These are phyloP conservation scores for Salvia miltiorrhiza DNA, from an alignment of 257 asterid species.

Conservation along the genomic window DNA sequence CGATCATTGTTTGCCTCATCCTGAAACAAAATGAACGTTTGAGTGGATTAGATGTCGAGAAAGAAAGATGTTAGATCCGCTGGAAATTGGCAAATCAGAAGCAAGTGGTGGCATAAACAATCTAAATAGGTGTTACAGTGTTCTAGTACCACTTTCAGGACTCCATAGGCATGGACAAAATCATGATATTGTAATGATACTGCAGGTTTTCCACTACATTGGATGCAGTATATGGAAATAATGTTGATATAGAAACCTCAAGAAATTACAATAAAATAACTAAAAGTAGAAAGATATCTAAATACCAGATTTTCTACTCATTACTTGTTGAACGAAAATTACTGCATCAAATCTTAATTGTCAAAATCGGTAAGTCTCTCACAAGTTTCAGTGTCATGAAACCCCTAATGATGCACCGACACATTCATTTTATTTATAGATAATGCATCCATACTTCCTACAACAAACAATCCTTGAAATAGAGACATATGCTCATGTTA, in stretches of 20 bases:
- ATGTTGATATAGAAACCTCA: neutral
- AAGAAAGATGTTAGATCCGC: neutral
- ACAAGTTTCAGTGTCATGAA: neutral
- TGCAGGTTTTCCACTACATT: neutral
- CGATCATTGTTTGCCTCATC: slow-evolving; percentile 51
- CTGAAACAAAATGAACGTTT: slow-evolving; percentile 37
- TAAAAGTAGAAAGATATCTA: neutral
- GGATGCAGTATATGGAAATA: neutral
- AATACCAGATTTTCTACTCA: neutral
- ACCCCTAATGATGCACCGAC: neutral
- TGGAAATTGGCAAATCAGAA: neutral
- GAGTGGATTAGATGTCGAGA: neutral
- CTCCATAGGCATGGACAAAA: no score
- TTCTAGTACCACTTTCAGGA: no score
- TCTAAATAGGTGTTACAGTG: no score
- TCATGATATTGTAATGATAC: no score
- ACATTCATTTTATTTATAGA: neutral
- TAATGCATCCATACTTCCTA: neutral
- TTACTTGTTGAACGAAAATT: neutral
- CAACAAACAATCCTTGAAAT: neutral
- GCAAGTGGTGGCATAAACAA: no score
- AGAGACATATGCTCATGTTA: neutral
- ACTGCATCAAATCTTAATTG: neutral
- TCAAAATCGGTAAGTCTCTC: neutral
- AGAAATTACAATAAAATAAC: neutral